Conservation (phyloP, 345 rosid genomes). For the Odontarrhena argentea region DNA sequence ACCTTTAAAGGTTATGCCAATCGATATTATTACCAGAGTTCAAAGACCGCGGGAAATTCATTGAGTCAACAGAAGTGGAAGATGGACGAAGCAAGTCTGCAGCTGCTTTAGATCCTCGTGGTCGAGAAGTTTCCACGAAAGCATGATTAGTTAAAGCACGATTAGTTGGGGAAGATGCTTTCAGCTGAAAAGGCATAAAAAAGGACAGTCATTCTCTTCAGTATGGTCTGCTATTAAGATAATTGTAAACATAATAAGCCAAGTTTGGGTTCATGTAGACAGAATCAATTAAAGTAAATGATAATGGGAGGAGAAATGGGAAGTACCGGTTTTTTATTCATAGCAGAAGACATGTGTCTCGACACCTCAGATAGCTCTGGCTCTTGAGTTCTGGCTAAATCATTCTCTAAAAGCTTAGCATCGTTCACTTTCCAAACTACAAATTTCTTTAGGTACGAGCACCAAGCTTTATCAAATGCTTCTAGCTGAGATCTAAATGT, state of each 20-base stretch:
- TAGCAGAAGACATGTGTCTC: conserved; percentile 61
- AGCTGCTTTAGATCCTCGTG: conserved; percentile 30
- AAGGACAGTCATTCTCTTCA: conserved; percentile 6
- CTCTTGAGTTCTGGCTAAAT: conserved; percentile 81
- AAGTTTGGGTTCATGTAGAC: neutral
- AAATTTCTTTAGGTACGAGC: conserved; percentile 77
- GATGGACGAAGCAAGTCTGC: conserved; percentile 42
- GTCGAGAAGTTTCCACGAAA: conserved; percentile 48
- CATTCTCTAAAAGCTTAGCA: conserved; percentile 77
- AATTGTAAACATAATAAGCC: conserved; percentile 27
- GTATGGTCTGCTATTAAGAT: conserved; percentile 9
- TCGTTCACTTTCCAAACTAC: conserved; percentile 92
- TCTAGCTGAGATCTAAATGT: conserved; percentile 75
- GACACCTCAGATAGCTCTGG: conserved; percentile 77
- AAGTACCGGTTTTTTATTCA: conserved; percentile 70
- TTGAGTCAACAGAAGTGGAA: conserved; percentile 47
- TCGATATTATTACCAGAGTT: conserved; percentile 31
- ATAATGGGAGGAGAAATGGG: conserved; percentile 37
- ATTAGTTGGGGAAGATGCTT: conserved; percentile 36
- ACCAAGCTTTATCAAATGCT: conserved; percentile 88
- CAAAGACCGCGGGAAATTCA: conserved; percentile 37
- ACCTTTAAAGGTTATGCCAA: conserved; percentile 22
- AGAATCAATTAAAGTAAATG: neutral
- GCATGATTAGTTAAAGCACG: conserved; percentile 40
- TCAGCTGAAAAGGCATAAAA: conserved; percentile 9